Evolutionary conservation across 805 yeast species (phyloP).

Genomic region (Candida ovalis): DNA sequence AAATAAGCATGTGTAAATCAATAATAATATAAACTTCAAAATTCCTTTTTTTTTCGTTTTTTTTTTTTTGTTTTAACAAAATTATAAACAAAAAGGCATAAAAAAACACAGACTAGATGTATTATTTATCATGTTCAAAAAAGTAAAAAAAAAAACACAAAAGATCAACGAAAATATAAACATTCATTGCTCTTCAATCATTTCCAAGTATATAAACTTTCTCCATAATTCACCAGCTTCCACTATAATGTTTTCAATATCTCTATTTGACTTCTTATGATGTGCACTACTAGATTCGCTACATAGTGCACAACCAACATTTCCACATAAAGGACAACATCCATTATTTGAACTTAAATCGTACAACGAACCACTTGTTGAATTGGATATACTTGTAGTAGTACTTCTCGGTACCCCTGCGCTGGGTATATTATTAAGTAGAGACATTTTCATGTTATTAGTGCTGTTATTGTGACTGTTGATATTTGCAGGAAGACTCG

Average conservation of each 20-base stretch:
- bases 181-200: conserved; percentile 37
- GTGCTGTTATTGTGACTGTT: neutral
- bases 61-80: neutral
- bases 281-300: conserved; percentile 9
- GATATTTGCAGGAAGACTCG: neutral
- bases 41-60: neutral
- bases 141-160: neutral
- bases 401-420: neutral
- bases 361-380: conserved; percentile 1
- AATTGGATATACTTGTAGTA: neutral
- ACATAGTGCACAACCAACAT: conserved; percentile 8
- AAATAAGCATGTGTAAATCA: too few species aligned
- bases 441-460: neutral
- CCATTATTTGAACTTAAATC: neutral
- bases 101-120: neutral
- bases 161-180: neutral
- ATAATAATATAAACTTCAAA: too few species aligned
- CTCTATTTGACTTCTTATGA: conserved; percentile 33
- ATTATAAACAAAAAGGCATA: neutral
- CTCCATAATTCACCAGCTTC: conserved; percentile 91
- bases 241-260: conserved; percentile 66
- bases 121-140: neutral
- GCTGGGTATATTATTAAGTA: neutral
- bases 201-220: conserved; percentile 67
- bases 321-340: conserved; percentile 8